Base-by-base conservation (phyloP, 805 yeast genomes). In the Metschnikowia anglica region DNA sequence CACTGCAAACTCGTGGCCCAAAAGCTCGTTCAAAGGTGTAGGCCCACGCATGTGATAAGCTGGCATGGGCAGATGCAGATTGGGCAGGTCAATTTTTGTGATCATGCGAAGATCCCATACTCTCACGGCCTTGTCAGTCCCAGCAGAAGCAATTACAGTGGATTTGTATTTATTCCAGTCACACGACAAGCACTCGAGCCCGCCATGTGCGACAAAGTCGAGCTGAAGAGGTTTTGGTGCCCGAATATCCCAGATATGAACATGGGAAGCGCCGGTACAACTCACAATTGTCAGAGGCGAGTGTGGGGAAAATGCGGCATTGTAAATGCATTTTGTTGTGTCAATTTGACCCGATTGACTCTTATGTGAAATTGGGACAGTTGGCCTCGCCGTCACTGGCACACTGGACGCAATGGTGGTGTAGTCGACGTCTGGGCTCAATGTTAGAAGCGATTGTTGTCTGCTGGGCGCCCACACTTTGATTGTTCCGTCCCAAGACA, bases 101-200 rank as follows among this genome's bases (percentile, higher is more conserved):
- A 83, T 72, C 83, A 82, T 84, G 47, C 98, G 73, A 34, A 87
- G 62, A 60, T 91, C 99, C 97, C 97, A 91, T 3, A 89, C 70
- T 49, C 88, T 78, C 34, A 90, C 77, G 17, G 82, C 68, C 57
- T 86, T 86, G 60, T 91, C 98, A 7, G 91, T 95, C n/a, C 97
- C 95, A 2, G 88, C 93, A 0, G 95, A 80, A 3, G 96, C 96
- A 4, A 91, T 67, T 0, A 88, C 77, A 2, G 83, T 75, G 1
- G 88, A 76, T 55, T 88, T 74, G 62, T 93, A 91, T 61, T 90
- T 90, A 65, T 91, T 93, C 83, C 89, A 90, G 68, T 91, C 98
- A 47, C 89, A 77, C 2, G 85, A 69, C 35, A 93, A 70, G 7
- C 86, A 73, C 60, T 91, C 98, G 37, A 87, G 72, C 1, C 95